Evolutionary conservation across 768 basidiomycete species (phyloP), one percentile per base, ranked within the genome.

Genomic region (Termitomyces eurrhizus): DNA sequence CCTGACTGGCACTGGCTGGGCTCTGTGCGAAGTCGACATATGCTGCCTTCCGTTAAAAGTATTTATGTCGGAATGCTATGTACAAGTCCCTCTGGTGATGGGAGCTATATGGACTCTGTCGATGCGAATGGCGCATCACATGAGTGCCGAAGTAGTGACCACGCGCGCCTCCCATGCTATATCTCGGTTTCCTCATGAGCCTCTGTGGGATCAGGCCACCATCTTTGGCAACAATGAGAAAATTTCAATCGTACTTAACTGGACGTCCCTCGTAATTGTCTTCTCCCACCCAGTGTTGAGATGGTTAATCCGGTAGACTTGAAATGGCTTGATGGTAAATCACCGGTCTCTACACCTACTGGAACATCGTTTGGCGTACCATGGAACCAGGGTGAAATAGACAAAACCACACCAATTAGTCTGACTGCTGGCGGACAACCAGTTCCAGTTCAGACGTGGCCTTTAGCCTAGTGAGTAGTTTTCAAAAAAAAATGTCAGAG

Each of bases 301-400:
- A 64, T 64, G 63, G 52, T 56, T 29, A 65, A 62, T 54, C 66
- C 66, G 29, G 71, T 74, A 5, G 64, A 69, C 45, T 60, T 74
- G 39, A 71, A 70, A 50, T 75, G 73, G 74, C 64, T 77, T 9
- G 74, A 75, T 59, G 69, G 68, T 6, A 57, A 66, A 29, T 64
- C 73, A 0, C 75, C 75, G 13, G 7, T 59, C 8, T 61, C 55
- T 6, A 67, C 70, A 5, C 74, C 76, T n/a, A 67, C 68, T 2
- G 75, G 76, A 16, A 73, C 73, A 7, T 60, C 74, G 2, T 76
- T 76, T 54, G 75, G 76, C 11, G 60, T 76, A 18, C 75, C 75
- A 24, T 76, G 76, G 75, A 63, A 70, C 21, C 68, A 74, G 64
- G 74, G 75, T 24, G 68, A 74, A 58, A 65, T 76, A 33, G 75